Evolutionary conservation across 2,329 filamentous ascomycete genomes (phyloP), one percentile per base, ranked within the genome.

Genomic region (Alternaria postmessia): DNA sequence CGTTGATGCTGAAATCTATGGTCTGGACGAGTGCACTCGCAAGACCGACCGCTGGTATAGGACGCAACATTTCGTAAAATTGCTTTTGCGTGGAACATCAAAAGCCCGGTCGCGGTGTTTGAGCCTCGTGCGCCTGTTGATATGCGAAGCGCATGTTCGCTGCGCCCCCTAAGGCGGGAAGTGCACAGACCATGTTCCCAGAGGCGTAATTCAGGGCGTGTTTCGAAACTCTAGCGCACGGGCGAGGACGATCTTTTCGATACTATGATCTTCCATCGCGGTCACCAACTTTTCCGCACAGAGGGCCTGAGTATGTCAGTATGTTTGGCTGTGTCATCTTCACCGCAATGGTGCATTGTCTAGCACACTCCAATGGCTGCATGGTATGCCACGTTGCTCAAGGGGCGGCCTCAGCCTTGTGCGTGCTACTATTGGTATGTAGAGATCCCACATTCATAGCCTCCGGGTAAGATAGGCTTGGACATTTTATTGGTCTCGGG

Each of bases 1-100:
- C 59, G 34, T 69, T 69, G 57, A 70, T 66, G 9, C 65, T 55
- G 44, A 74, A 73, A 52, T 71, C 68, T 44, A 26, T 26, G 24
- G 24, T 26, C 24, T 26, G 24, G 24, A 26, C 6, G 24, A 73
- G 51, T 6, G 67, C 54, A 28, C 36, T 41, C 34, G 49, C 49
- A 39, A 51, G 49, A n/a, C 49, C 49, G 34, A 51, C 49, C 32
- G 46, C 46, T 30, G 46, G 46, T 36, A 49, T 49, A 14, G 46
- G 46, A 11, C 46, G 46, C 32, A 49, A 26, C 46, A 49, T 49
- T 36, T 32, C 22, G 46, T 18, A 34, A 11, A 38, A 38, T 49
- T 49, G 30, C 46, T 49, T 49, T 49, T 49, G 32, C 46, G 46
- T 24, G 46, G 46, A 34, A 49, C 32, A 49, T 16, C 30, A 49